Conservation (phyloP, 306 rosid genomes). For the Quercus robur region DNA sequence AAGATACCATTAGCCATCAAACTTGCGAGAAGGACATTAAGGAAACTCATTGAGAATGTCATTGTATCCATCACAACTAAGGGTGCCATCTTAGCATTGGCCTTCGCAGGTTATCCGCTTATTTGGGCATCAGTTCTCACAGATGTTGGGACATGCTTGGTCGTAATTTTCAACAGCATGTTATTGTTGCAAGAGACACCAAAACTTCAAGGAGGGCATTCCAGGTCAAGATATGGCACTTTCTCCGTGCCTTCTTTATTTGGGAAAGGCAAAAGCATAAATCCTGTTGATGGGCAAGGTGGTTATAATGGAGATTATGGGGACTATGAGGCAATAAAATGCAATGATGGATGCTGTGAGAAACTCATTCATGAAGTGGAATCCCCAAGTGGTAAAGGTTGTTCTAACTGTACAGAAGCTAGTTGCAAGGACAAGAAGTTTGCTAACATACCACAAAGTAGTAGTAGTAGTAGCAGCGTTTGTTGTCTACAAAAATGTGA, state of each 20-base stretch:
- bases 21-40: conserved; percentile 57
- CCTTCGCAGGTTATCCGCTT: conserved; percentile 80
- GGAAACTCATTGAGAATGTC: conserved; percentile 69
- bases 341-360: conserved; percentile 12
- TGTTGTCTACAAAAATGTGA: too few relatives aligned
- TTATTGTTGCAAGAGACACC: conserved; percentile 45
- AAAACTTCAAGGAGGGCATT: neutral
- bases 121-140: conserved; percentile 98
- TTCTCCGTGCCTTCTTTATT: neutral
- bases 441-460: too few relatives aligned
- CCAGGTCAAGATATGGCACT: neutral
- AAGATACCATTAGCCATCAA: conserved; percentile 76
- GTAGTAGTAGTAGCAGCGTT: too few relatives aligned
- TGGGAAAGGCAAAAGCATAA: conserved; percentile 12
- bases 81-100: conserved; percentile 60
- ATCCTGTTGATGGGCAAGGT: neutral
- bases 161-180: conserved; percentile 90
- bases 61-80: conserved; percentile 58
- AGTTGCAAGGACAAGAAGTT: too few relatives aligned
- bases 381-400: neutral
- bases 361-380: neutral
- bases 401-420: neutral
- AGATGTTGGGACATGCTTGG: conserved; percentile 87
- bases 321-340: conserved; percentile 23
- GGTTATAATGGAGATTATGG: conserved; percentile 24